Percentiles rank a stretch among this genome's conserved stretches.
Conservation (phyloP, 2,329 filamentous ascomycete genomes). For the Ceratocystis eucalypticola region DNA sequence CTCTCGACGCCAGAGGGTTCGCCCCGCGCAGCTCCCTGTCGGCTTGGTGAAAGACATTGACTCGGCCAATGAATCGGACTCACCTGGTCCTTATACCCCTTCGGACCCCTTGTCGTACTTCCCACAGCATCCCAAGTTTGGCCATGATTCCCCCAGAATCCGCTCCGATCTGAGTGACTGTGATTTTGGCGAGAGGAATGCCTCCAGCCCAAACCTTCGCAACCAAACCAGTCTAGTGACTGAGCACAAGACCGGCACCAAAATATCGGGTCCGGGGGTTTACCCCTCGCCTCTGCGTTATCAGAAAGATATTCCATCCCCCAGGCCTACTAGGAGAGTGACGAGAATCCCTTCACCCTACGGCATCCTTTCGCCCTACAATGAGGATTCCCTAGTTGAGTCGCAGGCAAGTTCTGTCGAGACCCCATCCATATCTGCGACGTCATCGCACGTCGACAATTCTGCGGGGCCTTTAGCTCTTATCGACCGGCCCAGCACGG, state of each 20-base stretch:
- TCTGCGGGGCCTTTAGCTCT: neutral
- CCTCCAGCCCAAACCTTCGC: neutral
- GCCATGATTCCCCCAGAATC: conserved; percentile 1
- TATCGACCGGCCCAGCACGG: neutral
- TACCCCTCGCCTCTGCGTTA: conserved; percentile 12
- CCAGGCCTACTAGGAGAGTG: neutral
- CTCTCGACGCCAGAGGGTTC: conserved; percentile 11
- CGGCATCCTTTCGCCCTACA: conserved; percentile 14
- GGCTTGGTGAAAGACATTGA: conserved; percentile 14
- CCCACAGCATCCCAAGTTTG: conserved; percentile 6
- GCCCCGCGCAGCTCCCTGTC: neutral
- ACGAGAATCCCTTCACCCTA: conserved; percentile 8
- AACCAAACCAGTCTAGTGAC: neutral
- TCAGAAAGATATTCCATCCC: neutral
- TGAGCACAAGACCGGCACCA: neutral
- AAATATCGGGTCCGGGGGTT: neutral
- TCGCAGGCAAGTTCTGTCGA: conserved; percentile 9
- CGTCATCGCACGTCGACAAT: neutral
- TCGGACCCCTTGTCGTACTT: conserved; percentile 6
- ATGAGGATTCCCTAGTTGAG: conserved; percentile 11
- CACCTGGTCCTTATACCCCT: conserved; percentile 10
- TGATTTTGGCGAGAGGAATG: conserved; percentile 8
- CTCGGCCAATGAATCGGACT: conserved; percentile 14
- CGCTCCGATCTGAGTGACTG: conserved; percentile 12
- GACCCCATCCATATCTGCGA: conserved; percentile 7